These are phyloP conservation scores for Phaeotremella fagi DNA, from an alignment of 768 basidiomycete genomes.

Conservation along the genomic window DNA sequence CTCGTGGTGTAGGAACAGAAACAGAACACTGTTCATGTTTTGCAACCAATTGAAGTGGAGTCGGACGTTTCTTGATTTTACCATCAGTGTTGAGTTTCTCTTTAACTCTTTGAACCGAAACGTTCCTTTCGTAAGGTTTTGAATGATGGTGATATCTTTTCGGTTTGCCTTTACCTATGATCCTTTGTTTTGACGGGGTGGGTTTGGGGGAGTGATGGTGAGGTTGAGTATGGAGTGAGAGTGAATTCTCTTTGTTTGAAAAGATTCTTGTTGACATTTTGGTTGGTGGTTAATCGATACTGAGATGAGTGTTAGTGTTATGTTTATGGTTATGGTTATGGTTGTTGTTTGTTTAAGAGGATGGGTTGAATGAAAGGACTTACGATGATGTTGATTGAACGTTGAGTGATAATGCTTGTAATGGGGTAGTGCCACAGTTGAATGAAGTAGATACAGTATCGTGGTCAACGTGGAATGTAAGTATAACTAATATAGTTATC, in stretches of 20 bases:
- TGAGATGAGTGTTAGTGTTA: too few relatives aligned
- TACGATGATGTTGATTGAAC: not conserved
- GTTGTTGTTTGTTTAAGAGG: not conserved
- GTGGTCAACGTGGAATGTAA: too few relatives aligned
- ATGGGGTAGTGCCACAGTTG: not conserved
- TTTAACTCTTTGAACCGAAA: not conserved
- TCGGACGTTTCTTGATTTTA: not conserved
- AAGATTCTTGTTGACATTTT: constrained; percentile 1
- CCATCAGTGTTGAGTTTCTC: not conserved
- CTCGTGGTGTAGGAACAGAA: not conserved
- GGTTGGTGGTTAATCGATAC: not conserved
- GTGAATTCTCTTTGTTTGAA: constrained; percentile 16
- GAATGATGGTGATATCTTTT: constrained; percentile 4
- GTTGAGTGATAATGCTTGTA: not conserved
- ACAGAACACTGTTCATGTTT: not conserved
- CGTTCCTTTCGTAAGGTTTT: constrained; percentile 12
- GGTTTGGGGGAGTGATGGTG: constrained; percentile 2
- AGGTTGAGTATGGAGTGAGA: not conserved
- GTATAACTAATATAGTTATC: not conserved
- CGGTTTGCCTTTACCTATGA: constrained; percentile 10
- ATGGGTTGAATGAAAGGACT: not conserved
- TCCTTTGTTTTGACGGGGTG: constrained; percentile 8
- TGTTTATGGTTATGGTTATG: not conserved
- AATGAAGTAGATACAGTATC: too few relatives aligned
- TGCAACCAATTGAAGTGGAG: not conserved